Conservation (phyloP, 257 asterid species). For the Solanum bukasovii region DNA sequence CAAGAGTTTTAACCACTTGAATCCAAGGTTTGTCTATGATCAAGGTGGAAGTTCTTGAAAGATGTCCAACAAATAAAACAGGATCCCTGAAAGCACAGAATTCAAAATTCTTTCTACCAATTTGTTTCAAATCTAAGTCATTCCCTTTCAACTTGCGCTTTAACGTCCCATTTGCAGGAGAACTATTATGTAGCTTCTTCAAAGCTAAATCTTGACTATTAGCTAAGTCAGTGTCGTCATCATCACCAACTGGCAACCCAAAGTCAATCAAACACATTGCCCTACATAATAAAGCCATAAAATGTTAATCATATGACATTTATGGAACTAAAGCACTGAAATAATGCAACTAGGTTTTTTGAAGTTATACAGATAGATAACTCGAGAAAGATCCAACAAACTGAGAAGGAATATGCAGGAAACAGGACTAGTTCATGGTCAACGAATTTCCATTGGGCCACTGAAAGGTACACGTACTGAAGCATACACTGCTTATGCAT, state of each 20-base stretch:
- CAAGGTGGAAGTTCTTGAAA: slow-evolving; percentile 72
- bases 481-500: neutral
- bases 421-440: neutral
- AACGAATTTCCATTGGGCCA: neutral
- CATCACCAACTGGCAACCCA: slow-evolving; percentile 57
- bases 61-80: slow-evolving; percentile 83
- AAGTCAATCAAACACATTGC: slow-evolving; percentile 84
- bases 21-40: slow-evolving; percentile 90
- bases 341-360: neutral
- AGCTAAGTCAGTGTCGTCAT: slow-evolving; percentile 27
- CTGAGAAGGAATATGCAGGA: neutral
- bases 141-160: slow-evolving; percentile 49
- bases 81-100: slow-evolving; percentile 66
- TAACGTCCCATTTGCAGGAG: slow-evolving; percentile 28
- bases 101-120: slow-evolving; percentile 56
- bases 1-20: slow-evolving; percentile 60
- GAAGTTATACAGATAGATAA: neutral
- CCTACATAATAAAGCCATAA: slow-evolving; percentile 28
- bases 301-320: neutral
- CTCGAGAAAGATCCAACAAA: neutral
- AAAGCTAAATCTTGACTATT: slow-evolving; percentile 25
- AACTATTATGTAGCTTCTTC: slow-evolving; percentile 26
- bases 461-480: neutral
- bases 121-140: slow-evolving; percentile 37
- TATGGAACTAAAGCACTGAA: neutral